phyloP scores from a whole-genome alignment of 495 filamentous ascomycete species.

The Aspergillus leporis region DNA sequence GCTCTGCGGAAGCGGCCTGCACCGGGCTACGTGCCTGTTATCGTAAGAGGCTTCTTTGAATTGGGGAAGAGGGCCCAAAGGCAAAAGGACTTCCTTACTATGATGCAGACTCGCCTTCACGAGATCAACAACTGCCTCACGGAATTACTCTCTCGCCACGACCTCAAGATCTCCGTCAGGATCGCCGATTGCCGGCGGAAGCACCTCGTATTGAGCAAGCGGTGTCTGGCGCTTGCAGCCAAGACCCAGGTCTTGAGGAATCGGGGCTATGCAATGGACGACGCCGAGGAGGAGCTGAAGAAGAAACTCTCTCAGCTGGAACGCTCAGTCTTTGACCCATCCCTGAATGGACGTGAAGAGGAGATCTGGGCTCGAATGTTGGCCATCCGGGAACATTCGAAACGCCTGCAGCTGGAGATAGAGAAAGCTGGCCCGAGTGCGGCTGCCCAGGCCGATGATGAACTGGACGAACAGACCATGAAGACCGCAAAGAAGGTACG shows the following conservation, averaged over 20 bases:
- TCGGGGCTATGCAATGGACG: constrained; percentile 86
- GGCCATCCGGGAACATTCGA: constrained; percentile 75
- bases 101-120: constrained; percentile 80
- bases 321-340: constrained; percentile 76
- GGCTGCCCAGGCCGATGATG: constrained; percentile 46
- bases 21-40: constrained; percentile 72
- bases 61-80: constrained; percentile 75
- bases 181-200: constrained; percentile 77
- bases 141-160: constrained; percentile 77
- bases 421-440: constrained; percentile 60
- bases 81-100: constrained; percentile 70
- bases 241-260: constrained; percentile 92
- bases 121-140: constrained; percentile 84
- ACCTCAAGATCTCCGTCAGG: constrained; percentile 76
- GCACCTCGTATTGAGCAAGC: constrained; percentile 76
- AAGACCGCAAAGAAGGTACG: constrained; percentile 83
- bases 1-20: constrained; percentile 81
- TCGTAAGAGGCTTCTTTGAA: constrained; percentile 66
- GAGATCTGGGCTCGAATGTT: constrained; percentile 97
- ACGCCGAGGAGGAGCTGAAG: constrained; percentile 87
- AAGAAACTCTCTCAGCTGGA: constrained; percentile 79
- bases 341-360: constrained; percentile 77
- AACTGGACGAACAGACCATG: constrained; percentile 75
- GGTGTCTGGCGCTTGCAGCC: constrained; percentile 80
- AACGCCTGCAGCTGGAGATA: constrained; percentile 76